Conservation (phyloP, 495 filamentous ascomycete genomes). For the Tetracladium marchalianum region DNA sequence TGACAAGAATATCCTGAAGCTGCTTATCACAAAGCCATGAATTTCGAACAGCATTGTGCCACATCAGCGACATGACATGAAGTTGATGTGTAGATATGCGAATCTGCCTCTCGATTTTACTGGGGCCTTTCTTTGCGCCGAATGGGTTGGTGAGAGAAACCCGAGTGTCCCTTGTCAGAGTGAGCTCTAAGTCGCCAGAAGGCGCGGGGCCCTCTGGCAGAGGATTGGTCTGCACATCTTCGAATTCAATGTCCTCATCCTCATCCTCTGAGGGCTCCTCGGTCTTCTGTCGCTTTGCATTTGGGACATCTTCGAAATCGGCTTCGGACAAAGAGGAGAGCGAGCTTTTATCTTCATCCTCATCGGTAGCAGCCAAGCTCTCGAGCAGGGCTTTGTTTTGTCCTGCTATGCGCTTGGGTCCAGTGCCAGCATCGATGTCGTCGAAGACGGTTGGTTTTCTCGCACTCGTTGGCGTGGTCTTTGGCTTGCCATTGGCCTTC, state of each 20-base stretch:
- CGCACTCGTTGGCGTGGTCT: constrained; percentile 14
- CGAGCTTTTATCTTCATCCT: constrained; percentile 35
- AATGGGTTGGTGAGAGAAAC: constrained; percentile 44
- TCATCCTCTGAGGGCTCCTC: constrained; percentile 30
- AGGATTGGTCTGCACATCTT: constrained; percentile 52
- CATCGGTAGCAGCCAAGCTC: constrained; percentile 42
- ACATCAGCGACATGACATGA: constrained; percentile 82
- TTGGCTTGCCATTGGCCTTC: constrained; percentile 7
- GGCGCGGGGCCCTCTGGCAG: constrained; percentile 24
- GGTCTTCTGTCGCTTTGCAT: constrained; percentile 27
- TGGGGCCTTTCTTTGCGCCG: constrained; percentile 74
- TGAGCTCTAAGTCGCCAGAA: constrained; percentile 63
- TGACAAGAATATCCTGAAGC: constrained; percentile 66
- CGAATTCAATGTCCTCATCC: constrained; percentile 75
- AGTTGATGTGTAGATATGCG: constrained; percentile 71
- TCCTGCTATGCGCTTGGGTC: constrained; percentile 35
- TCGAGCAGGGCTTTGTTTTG: constrained; percentile 37
- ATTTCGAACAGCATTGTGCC: constrained; percentile 82
- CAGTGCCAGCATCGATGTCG: constrained; percentile 47
- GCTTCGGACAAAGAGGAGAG: constrained; percentile 56
- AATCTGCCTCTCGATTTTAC: constrained; percentile 71
- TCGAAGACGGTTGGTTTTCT: constrained; percentile 56
- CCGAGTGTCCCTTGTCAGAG: constrained; percentile 48
- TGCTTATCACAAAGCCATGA: constrained; percentile 73
- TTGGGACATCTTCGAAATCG: constrained; percentile 43